Evolutionary conservation across 2,329 filamentous ascomycete genomes (phyloP), one percentile per base, ranked within the genome.

Genomic region (Aaosphaeria arxii): DNA sequence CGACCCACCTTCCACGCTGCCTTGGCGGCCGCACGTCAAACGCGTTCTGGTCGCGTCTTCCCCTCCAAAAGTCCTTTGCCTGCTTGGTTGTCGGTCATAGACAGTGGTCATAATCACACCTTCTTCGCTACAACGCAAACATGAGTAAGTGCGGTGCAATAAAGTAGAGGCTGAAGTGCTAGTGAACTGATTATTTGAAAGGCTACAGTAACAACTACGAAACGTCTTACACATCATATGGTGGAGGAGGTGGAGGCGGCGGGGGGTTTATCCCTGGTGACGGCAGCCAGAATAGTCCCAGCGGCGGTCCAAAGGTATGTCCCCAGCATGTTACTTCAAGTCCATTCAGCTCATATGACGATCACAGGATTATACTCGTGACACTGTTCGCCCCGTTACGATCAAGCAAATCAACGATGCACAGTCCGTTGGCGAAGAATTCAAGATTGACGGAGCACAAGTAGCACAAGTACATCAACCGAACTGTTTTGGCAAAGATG

Each of bases 321-420:
- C 29, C 17, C 17, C 17, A 36, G 9, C n/a, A 36, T 36, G 33
- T 36, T 36, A 36, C 33, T 36, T 36, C 9, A 36, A 13, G 9
- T 36, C 9, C 33, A 36, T 13, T 36, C 9, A 36, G 9, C 9
- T 9, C n/a, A 36, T 36, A 13, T 36, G 17, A 24, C 17, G 17
- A 24, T 36, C 44, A 13, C 50, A 84, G 79, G 74, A 77, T 51
- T 87, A 87, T 68, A 80, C 81, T 58, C 89, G 95, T 71, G 90
- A 96, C 62, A 91, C 90, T 17, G 81, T 99, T 45, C 88, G 94
- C 40, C 91, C 94, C 1, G 88, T 96, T 42, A 99, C 94, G 7
- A 89, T 97, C 74, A 96, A 96, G 72, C 94, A 99, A 74, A 82
- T 96, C 49, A 77, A 91, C 64, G 89, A 95, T 54, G 89, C 90